Evolutionary conservation across 345 rosid species (phyloP), one percentile per base, ranked within the genome.

Genomic region (Abelmoschus esculentus): DNA sequence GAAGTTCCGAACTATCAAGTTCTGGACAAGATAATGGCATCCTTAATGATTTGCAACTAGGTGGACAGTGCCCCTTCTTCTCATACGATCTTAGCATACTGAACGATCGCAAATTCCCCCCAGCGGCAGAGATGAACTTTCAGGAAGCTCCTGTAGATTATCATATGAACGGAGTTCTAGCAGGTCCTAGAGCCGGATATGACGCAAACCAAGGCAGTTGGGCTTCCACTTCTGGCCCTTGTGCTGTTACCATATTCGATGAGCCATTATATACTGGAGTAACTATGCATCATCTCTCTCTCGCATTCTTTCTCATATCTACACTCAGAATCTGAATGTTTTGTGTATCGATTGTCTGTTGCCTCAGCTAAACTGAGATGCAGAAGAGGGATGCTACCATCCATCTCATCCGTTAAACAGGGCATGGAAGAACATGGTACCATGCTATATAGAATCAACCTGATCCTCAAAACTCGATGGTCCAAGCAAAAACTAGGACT

Each of bases 1-100:
- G 82, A 72, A 77, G 79, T 72, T 80, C 91, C 5, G 93, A 90
- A n/a, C 74, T 85, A 11, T 82, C 93, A 0, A 83, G 82, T 71
- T 86, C 87, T 3, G 86, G 85, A 69, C 96, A 79, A 72, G 91
- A 88, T 75, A 84, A 78, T 69, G 77, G 84, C 73, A 76, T 86
- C 68, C 86, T 88, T 53, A 82, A 80, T 17, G 87, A 90, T 73
- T 74, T 87, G 69, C 88, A 82, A 60, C 55, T 77, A 28, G 79
- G 79, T 54, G 80, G 80, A 70, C 87, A 90, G 55, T 84, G 75
- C 61, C 82, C 83, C 9, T 85, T 72, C 26, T 22, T 22, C 52
- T 79, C 85, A 3, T 86, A 83, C 73, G 82, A 81, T 81, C 72
- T 85, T 7, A 78, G 72, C 77, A 65, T 83, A 65, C 75, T 83